Conservation (phyloP, 2,329 filamentous ascomycete genomes). For the Colletotrichum sp. region DNA sequence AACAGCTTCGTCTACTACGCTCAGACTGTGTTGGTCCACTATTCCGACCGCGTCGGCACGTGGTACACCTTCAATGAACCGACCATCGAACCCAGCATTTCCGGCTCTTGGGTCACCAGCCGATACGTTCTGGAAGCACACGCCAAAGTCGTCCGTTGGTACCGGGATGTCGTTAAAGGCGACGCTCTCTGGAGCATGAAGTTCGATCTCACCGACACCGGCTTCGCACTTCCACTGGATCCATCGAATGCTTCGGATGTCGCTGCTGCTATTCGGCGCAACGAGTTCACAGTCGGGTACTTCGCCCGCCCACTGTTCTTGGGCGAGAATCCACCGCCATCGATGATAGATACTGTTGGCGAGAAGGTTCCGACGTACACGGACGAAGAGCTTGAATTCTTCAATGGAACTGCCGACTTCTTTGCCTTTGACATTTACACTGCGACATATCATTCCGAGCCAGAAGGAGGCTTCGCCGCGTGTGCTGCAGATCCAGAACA, state of each 20-base stretch:
- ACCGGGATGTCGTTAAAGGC: slow-evolving; percentile 57
- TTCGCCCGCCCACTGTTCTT: slow-evolving; percentile 59
- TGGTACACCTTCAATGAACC: slow-evolving; percentile 63
- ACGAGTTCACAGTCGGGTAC: slow-evolving; percentile 51
- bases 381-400: slow-evolving; percentile 46
- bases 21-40: slow-evolving; percentile 55
- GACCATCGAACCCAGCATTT: slow-evolving; percentile 38
- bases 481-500: neutral
- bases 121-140: slow-evolving; percentile 52
- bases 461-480: neutral
- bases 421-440: slow-evolving; percentile 65
- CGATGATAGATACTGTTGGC: slow-evolving; percentile 47
- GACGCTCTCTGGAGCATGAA: slow-evolving; percentile 51
- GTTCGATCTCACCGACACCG: slow-evolving; percentile 41
- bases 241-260: slow-evolving; percentile 39
- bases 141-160: slow-evolving; percentile 53
- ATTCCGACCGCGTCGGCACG: slow-evolving; percentile 53
- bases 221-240: slow-evolving; percentile 54
- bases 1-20: slow-evolving; percentile 60
- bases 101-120: slow-evolving; percentile 38
- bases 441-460: neutral
- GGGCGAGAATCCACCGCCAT: slow-evolving; percentile 53
- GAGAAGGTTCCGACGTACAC: slow-evolving; percentile 49
- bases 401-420: slow-evolving; percentile 58
- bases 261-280: slow-evolving; percentile 49